A percentile compares a stretch with the other conserved stretches of the same genome.
Evolutionary conservation across 2,329 filamentous ascomycete species (phyloP).

Genomic region (Hypoxylon sp.): DNA sequence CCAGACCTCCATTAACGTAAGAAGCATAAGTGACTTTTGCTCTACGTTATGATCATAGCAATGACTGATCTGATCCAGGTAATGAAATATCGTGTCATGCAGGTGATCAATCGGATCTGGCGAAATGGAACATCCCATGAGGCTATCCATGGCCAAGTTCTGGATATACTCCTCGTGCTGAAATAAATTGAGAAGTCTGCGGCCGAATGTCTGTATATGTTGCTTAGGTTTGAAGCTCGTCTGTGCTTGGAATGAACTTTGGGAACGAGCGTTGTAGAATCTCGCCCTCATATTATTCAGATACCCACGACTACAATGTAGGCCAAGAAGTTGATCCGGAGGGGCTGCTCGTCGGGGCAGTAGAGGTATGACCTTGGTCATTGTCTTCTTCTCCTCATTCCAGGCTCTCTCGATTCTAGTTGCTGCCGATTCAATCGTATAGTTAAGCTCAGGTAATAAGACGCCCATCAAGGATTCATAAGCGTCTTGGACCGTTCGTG

Average conservation of each 20-base stretch:
- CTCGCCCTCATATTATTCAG: slow-evolving; percentile 33
- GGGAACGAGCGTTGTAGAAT: neutral
- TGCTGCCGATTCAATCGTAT: slow-evolving; percentile 40
- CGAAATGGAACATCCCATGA: no score
- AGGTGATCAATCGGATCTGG: slow-evolving; percentile 35
- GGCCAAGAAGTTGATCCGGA: slow-evolving; percentile 45
- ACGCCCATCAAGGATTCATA: slow-evolving; percentile 44
- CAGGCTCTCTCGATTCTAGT: slow-evolving; percentile 47
- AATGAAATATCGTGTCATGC: slow-evolving; percentile 46
- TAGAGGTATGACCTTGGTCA: slow-evolving; percentile 49
- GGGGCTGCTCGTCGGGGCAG: slow-evolving; percentile 50
- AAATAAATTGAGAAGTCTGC: slow-evolving; percentile 22
- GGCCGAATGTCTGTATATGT: slow-evolving; percentile 21
- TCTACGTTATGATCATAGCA: slow-evolving; percentile 55
- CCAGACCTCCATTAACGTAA: slow-evolving; percentile 66
- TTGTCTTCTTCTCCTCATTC: slow-evolving; percentile 48
- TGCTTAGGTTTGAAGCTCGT: slow-evolving; percentile 6
- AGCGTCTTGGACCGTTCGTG: neutral
- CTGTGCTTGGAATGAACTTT: neutral
- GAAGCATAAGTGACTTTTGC: slow-evolving; percentile 58
- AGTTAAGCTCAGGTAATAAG: slow-evolving; percentile 42
- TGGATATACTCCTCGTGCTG: slow-evolving; percentile 24
- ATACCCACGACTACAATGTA: slow-evolving; percentile 51
- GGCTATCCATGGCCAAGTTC: neutral
- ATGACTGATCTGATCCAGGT: slow-evolving; percentile 45